These are phyloP conservation scores for Neoascochyta sp. DNA, from an alignment of 2,329 filamentous ascomycete species.

Conservation along the genomic window DNA sequence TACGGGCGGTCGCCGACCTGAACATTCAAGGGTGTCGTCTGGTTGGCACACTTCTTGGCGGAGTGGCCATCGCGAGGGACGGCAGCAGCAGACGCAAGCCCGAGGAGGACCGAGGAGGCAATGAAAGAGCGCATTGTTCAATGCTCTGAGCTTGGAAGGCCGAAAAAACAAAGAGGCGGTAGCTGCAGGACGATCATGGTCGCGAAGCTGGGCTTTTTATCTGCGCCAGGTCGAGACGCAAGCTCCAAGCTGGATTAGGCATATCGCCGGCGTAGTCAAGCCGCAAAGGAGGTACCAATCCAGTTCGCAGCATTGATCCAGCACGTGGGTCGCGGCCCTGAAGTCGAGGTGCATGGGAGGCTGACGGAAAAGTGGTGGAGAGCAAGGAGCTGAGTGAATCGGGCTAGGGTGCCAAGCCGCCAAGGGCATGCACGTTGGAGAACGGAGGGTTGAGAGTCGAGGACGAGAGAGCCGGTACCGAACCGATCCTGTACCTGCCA, in stretches of 20 bases:
- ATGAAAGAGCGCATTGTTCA: slow-evolving; percentile 29
- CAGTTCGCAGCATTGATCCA: slow-evolving; percentile 16
- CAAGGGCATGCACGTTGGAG: too few relatives aligned
- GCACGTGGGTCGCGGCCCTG: slow-evolving; percentile 24
- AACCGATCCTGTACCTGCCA: slow-evolving; percentile 10
- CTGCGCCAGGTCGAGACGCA: slow-evolving; percentile 5
- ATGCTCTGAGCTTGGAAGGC: slow-evolving; percentile 4
- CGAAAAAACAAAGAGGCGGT: slow-evolving; percentile 8
- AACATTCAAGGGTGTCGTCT: slow-evolving; percentile 24
- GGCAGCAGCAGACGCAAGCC: slow-evolving; percentile 28
- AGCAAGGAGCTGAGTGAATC: too few relatives aligned
- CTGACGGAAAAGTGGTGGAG: slow-evolving; percentile 7
- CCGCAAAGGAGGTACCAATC: slow-evolving; percentile 11
- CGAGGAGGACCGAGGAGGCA: slow-evolving; percentile 23
- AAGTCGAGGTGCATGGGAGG: slow-evolving; percentile 5
- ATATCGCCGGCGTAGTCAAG: slow-evolving; percentile 5
- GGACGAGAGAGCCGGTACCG: slow-evolving; percentile 4
- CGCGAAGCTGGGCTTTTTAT: slow-evolving; percentile 22
- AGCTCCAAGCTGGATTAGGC: slow-evolving; percentile 7
- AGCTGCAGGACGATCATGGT: slow-evolving; percentile 14
- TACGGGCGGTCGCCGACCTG: slow-evolving; percentile 37
- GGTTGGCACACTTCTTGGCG: slow-evolving; percentile 10
- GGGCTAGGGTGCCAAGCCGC: too few relatives aligned
- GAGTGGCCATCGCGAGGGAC: slow-evolving; percentile 15
- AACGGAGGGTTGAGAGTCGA: too few relatives aligned